Evolutionary conservation across 108 stramenopile species (phyloP).

Genomic region (Phaeodactylum tricornutum): DNA sequence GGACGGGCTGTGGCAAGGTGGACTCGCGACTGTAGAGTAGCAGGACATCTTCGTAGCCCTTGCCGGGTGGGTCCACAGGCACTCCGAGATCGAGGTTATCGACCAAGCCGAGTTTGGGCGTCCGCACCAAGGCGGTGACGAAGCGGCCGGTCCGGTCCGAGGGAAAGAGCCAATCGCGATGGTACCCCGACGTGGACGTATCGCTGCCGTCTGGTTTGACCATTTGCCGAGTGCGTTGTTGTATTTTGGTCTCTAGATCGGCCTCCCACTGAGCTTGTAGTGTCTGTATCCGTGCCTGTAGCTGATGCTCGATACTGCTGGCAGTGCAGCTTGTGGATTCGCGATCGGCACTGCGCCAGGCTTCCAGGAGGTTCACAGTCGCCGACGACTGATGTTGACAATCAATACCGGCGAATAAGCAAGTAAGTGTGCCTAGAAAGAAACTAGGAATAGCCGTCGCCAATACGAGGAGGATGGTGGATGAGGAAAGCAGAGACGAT

Average conservation of each 20-base stretch:
- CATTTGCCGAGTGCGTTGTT: neutral
- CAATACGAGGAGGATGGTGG: constrained; percentile 1
- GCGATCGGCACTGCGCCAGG: neutral
- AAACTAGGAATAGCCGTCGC: neutral
- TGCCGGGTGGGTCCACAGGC: constrained; percentile 25
- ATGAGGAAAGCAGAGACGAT: no score
- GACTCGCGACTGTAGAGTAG: constrained; percentile 36
- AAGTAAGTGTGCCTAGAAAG: neutral
- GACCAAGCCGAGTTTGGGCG: constrained; percentile 41
- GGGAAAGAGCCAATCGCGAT: no score
- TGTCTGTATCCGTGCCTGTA: neutral
- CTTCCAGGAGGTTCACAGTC: no score
- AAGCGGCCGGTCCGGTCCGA: neutral
- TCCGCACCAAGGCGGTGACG: neutral
- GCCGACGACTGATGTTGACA: neutral
- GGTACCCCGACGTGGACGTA: neutral
- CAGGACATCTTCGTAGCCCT: constrained; percentile 49
- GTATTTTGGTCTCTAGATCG: neutral
- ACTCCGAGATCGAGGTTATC: constrained; percentile 50
- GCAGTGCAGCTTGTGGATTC: neutral
- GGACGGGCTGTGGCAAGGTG: constrained; percentile 27
- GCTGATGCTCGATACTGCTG: constrained; percentile 6
- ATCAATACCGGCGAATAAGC: constrained; percentile 3
- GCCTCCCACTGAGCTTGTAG: neutral
- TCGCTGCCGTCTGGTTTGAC: neutral